Percentiles rank a stretch among this genome's conserved stretches.
These are phyloP conservation scores for Neonectria coccinea DNA, from an alignment of 2,329 filamentous ascomycete genomes.

Conservation along the genomic window DNA sequence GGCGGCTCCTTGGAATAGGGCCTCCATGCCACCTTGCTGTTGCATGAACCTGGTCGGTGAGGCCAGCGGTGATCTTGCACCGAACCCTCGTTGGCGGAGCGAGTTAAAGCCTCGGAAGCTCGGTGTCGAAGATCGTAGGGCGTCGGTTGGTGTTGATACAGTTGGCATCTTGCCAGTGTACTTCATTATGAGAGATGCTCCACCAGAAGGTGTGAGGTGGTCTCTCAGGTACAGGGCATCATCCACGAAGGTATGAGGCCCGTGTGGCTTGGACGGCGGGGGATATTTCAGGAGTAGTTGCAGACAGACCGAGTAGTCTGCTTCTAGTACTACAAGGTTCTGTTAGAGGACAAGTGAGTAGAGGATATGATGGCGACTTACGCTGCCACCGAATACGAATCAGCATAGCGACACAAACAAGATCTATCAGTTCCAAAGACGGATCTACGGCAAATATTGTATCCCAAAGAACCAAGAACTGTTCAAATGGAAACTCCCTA, in stretches of 20 bases:
- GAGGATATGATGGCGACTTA: slow-evolving; percentile 57
- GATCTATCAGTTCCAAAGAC: slow-evolving; percentile 81
- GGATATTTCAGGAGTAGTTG: slow-evolving; percentile 88
- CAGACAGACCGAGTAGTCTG: slow-evolving; percentile 88
- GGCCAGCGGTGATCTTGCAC: slow-evolving; percentile 58
- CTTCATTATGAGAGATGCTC: slow-evolving; percentile 74
- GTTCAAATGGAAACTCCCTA: slow-evolving; percentile 89
- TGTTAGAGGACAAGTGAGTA: slow-evolving; percentile 39
- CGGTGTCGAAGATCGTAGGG: slow-evolving; percentile 50
- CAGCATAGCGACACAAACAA: slow-evolving; percentile 95
- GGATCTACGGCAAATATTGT: slow-evolving; percentile 89
- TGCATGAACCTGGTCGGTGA: slow-evolving; percentile 65
- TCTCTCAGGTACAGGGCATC: slow-evolving; percentile 82
- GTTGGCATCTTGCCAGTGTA: slow-evolving; percentile 71
- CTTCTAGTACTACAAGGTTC: slow-evolving; percentile 73
- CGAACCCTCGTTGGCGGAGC: slow-evolving; percentile 57
- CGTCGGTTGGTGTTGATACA: slow-evolving; percentile 41
- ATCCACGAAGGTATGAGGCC: slow-evolving; percentile 83
- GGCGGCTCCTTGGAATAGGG: slow-evolving; percentile 79
- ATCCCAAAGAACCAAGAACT: slow-evolving; percentile 90
- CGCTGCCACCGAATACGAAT: slow-evolving; percentile 90
- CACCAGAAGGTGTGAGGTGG: slow-evolving; percentile 72
- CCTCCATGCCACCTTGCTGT: slow-evolving; percentile 73
- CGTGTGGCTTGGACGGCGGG: slow-evolving; percentile 68
- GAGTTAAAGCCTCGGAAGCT: slow-evolving; percentile 49